Conservation (phyloP, 371 early-diverging fungal species). For the Mortierella sp. region DNA sequence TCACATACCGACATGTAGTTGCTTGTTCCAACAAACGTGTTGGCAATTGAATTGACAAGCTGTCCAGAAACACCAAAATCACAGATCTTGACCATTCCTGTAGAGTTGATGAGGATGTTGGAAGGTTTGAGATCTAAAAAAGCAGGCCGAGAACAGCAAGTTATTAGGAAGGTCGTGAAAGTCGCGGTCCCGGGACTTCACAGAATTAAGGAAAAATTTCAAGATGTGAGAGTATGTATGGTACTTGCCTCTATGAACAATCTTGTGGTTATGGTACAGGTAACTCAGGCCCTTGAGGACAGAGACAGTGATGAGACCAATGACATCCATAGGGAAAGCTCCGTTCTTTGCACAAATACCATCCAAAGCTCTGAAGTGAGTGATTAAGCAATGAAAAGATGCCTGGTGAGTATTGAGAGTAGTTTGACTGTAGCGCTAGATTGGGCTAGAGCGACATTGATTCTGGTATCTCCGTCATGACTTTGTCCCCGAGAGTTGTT, state of each 20-base stretch:
- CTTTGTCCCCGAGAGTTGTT: neutral
- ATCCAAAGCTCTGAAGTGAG: slow-evolving; percentile 77
- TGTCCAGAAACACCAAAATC: slow-evolving; percentile 93
- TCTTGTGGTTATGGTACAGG: slow-evolving; percentile 85
- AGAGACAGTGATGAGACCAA: slow-evolving; percentile 81
- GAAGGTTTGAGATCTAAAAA: slow-evolving; percentile 83
- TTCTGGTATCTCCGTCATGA: neutral
- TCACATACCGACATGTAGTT: slow-evolving; percentile 91
- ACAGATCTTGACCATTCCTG: slow-evolving; percentile 89
- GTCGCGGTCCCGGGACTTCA: neutral
- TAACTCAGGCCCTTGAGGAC: slow-evolving; percentile 86
- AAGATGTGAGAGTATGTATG: neutral
- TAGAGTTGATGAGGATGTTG: slow-evolving; percentile 84
- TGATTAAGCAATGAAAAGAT: neutral
- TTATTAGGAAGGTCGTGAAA: neutral
- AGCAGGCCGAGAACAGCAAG: neutral
- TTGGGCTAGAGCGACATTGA: neutral
- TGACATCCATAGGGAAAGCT: slow-evolving; percentile 80
- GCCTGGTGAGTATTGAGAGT: neutral
- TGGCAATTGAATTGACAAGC: slow-evolving; percentile 86
- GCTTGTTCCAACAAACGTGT: slow-evolving; percentile 92
- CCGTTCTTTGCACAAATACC: slow-evolving; percentile 83
- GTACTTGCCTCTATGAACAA: slow-evolving; percentile 84
- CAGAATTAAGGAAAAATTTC: neutral
- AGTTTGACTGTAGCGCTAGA: no score